Base-by-base conservation (phyloP, 2,329 filamentous ascomycete species). In the Paramyrothecium sp. region DNA sequence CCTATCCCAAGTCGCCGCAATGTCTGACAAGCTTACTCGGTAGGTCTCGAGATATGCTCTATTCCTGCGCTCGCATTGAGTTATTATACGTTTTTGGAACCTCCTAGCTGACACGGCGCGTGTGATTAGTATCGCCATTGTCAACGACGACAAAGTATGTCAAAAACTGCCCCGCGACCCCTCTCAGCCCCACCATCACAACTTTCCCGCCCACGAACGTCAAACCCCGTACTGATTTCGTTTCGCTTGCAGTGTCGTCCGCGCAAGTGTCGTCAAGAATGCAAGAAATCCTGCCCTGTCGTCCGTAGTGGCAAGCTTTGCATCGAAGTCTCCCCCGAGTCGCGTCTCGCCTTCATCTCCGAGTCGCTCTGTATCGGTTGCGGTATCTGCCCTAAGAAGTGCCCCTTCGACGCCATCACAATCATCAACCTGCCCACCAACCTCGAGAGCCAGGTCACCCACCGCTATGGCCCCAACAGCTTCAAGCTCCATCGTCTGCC, bases 381-480 rank as follows among this genome's bases (percentile, higher is more conserved):
- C 73, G 96, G 95, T 88, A 99, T 99, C 80, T 99, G 96, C 77
- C 92, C 94, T 49, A 99, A 99, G 83, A 98, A 98, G 78, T 99
- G 95, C 76, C 95, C 95, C 17, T 99, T 99, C 78, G 90, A 93
- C 72, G 95, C 95, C 69, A 99, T 99, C 79, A 96, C 94, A 75
- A 99, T 99, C 77, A 99, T 99, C 92, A 99, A 99, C 82, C 81
- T 99, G 83, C 95, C 96, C 67, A 99, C 95, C 75, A 99, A 99
- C 79, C 89, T 99, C 76, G 95, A 99, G 78, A 96, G 90, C 65
- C 91, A 98, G 76, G 92, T 99, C 71, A 98, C 95, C 66, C 96
- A 99, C 77, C 90, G 95, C 73, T 99, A 99, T 82, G 96, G 94
- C 56, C 94, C 95, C 75, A 99, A 99, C 84, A 97, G 93, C 81